A percentile compares a stretch with the other conserved stretches of the same genome.
Conservation (phyloP, 2,329 filamentous ascomycete genomes). For the Chaetomiaceae sp. region DNA sequence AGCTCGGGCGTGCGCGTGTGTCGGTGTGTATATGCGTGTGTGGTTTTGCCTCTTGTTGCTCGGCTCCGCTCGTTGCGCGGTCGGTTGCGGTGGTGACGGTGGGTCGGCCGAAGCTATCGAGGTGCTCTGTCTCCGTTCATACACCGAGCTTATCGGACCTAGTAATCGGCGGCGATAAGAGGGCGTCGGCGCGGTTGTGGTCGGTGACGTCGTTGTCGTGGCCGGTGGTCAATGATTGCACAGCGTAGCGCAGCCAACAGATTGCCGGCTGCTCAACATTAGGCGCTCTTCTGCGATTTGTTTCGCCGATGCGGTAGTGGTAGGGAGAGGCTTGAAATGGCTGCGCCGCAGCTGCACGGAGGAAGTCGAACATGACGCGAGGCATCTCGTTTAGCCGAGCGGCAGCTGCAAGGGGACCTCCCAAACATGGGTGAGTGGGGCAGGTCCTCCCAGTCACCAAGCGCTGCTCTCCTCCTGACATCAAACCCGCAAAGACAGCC, state of each 20-base stretch:
- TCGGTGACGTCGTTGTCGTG: background rate
- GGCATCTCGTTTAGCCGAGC: constrained; percentile 14
- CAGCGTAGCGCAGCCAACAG: background rate
- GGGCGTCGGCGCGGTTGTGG: background rate
- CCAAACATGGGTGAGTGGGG: constrained; percentile 8
- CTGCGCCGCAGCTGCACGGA: constrained; percentile 10
- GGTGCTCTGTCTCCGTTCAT: too few species aligned
- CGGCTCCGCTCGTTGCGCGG: too few species aligned
- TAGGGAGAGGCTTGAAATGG: too few species aligned
- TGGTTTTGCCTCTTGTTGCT: too few species aligned
- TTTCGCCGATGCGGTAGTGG: background rate
- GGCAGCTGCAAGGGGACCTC: constrained; percentile 8
- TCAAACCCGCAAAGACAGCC: too few species aligned
- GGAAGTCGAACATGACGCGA: constrained; percentile 13
- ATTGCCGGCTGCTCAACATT: background rate
- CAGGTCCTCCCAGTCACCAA: background rate
- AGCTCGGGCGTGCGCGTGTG: too few species aligned
- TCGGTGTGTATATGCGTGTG: too few species aligned
- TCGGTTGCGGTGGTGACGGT: too few species aligned
- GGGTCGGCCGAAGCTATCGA: constrained; percentile 4
- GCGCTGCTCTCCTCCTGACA: background rate
- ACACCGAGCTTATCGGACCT: constrained; percentile 10
- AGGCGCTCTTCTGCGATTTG: background rate
- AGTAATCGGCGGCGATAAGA: constrained; percentile 8
- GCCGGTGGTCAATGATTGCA: background rate